phyloP scores from a whole-genome alignment of 2,329 filamentous ascomycete genomes.

The Fusarium sp. region DNA sequence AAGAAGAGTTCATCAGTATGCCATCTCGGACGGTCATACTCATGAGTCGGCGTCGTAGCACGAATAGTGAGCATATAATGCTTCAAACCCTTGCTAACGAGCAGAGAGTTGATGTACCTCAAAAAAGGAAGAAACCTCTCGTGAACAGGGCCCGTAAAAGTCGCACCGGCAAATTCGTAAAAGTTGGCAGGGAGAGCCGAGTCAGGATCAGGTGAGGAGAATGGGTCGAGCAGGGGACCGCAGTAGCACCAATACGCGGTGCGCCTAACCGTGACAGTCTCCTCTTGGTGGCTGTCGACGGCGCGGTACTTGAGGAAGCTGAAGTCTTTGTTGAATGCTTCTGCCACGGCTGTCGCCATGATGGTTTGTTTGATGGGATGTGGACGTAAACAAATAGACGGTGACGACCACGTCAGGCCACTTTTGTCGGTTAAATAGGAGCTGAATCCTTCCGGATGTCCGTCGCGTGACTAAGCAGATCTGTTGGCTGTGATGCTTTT shows the following conservation, averaged over 20 bases:
- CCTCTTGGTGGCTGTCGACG: neutral
- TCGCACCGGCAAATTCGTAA: slow-evolving; percentile 50
- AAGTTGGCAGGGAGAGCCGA: slow-evolving; percentile 47
- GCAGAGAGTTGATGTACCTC: slow-evolving; percentile 49
- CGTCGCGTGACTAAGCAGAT: neutral
- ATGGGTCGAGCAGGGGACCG: slow-evolving; percentile 49
- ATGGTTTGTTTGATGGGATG: neutral
- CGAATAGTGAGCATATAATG: slow-evolving; percentile 60
- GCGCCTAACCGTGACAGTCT: slow-evolving; percentile 35
- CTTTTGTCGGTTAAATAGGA: neutral
- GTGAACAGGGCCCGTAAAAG: slow-evolving; percentile 48
- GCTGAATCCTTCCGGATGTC: slow-evolving; percentile 1
- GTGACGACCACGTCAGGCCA: neutral
- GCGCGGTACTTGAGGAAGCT: slow-evolving; percentile 20
- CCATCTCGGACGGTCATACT: slow-evolving; percentile 57
- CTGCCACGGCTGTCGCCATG: neutral
- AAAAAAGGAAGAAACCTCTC: slow-evolving; percentile 52
- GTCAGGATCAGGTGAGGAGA: slow-evolving; percentile 11
- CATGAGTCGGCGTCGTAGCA: slow-evolving; percentile 52
- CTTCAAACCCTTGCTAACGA: slow-evolving; percentile 47
- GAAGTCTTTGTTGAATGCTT: slow-evolving; percentile 4
- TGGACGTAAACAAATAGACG: neutral
- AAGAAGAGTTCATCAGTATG: slow-evolving; percentile 61
- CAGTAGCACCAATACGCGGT: slow-evolving; percentile 56
- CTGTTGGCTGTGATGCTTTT: neutral